Base-by-base conservation (phyloP, 371 early-diverging fungal species). In the Haplosporangium sp. region DNA sequence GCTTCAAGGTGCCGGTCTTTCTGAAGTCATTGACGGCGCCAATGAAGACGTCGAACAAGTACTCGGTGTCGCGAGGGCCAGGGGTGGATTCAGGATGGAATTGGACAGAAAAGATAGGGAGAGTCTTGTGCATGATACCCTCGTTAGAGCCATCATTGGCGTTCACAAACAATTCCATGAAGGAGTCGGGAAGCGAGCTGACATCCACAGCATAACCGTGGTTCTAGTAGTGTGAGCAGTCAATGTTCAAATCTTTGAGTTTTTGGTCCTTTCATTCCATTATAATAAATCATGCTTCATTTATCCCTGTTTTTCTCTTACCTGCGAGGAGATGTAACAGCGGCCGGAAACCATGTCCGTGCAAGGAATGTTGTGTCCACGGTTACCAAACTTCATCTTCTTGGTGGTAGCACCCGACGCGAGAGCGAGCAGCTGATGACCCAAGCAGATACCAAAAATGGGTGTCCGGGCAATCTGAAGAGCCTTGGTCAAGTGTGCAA, bases 311-410 rank as follows among this genome's bases (percentile, higher is more conserved):
- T n/a, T 10, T 46, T 41, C 16, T 41, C 55, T 45, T 72, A 72
- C 73, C 66, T 95, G 95, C 43, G 97, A 95, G 4, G 97, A 96
- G 79, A 98, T 98, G 86, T 95, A 95, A 85, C 99, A 98, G 51
- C 97, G 93, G 67, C 97, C 94, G 53, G 96, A 95, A 64, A 93
- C 87, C 89, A 95, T 79, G 83, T 95, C 93, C 6, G 97, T 97
- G 87, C 98, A 98, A 37, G 99, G 99, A 79, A 98, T 98, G 87
- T 98, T 98, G 81, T 96, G 96, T 36, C 99, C 99, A 83, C 99
- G 95, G 89, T 98, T 98, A 81, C 99, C 99, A 75, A 94, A 98
- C 82, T 95, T 95, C 93, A 98, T 93, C 86, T 98, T 98, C 81
- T 84, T 84, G 37, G 98, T 97, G 80, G 87, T 85, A 9, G 97